Evolutionary conservation across 768 basidiomycete species (phyloP), one percentile per base, ranked within the genome.

Genomic region (Sarcodon aspratus): DNA sequence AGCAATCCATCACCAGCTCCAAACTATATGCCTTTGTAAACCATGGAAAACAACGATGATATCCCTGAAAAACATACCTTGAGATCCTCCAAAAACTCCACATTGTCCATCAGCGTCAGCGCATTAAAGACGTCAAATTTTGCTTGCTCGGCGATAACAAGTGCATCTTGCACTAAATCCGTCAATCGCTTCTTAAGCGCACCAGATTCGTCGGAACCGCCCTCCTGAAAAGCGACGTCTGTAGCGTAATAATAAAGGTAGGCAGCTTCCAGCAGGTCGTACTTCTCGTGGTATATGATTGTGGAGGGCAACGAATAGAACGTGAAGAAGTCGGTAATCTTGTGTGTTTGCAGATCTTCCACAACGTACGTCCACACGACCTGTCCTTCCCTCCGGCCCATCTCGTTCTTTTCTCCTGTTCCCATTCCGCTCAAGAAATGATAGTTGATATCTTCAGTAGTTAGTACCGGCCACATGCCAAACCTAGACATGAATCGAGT

Each of bases 111-210:
- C 54, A 96, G 63, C 12, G 94, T 94, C 59, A 98, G 65, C 1
- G 88, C 89, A 63, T 99, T 99, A 66, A 98, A 82, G 11, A 99
- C 96, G 61, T 99, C 96, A 58, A 99, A 97, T 36, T 82, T 81
- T 44, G 86, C 85, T 48, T 81, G 75, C 50, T 85, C 78, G 1
- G 94, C 94, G 46, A 93, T 64, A 51, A 85, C 70, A 52, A 97
- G 60, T 1, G 90, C 83, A 63, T 98, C 95, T 8, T 74, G 73
- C 21, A 95, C 71, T 46, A 99, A 69, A 7, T 72, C 71, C 47
- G 74, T 68, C 51, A 99, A 67, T 38, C 94, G 75, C 52, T 73
- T 72, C 63, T 82, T 85, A 48, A 96, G 63, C 27, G 63, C 67
- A 21, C 69, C 76, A 40, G 78, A 75, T n/a, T 74, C 74, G 47